Conservation (phyloP, 2,329 filamentous ascomycete genomes). For the Claviceps capensis region DNA sequence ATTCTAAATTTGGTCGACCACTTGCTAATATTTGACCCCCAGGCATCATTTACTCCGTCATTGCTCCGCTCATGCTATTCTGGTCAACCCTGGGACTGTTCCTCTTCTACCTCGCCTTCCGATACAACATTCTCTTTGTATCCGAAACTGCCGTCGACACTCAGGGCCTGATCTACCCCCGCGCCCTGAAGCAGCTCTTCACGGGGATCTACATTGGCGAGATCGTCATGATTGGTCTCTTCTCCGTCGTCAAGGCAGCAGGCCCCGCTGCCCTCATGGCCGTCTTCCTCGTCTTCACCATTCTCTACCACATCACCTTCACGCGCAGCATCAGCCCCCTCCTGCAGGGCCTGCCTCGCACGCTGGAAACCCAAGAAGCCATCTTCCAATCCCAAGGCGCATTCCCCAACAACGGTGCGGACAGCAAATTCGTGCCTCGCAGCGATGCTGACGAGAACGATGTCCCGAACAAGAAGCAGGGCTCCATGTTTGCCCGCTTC, state of each 20-base stretch:
- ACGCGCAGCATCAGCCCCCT: conserved; percentile 58
- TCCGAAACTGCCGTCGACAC: conserved; percentile 71
- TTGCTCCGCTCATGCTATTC: conserved; percentile 68
- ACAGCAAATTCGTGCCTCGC: conserved; percentile 4
- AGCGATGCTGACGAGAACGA: conserved; percentile 6
- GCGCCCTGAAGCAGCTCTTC: conserved; percentile 75
- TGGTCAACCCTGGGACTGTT: conserved; percentile 67
- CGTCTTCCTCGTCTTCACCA: conserved; percentile 59
- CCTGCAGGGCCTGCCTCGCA: conserved; percentile 57
- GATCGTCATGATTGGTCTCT: conserved; percentile 68
- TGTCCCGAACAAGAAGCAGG: conserved; percentile 30
- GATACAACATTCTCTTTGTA: conserved; percentile 78
- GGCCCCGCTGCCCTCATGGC: conserved; percentile 66
- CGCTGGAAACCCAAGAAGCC: conserved; percentile 30
- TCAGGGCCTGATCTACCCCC: conserved; percentile 75
- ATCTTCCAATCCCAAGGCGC: conserved; percentile 17
- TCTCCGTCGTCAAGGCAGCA: conserved; percentile 51
- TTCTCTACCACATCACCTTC: conserved; percentile 63
- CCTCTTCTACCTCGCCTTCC: conserved; percentile 72
- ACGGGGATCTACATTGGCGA: conserved; percentile 70
- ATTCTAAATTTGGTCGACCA: not conserved
- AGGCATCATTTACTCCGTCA: conserved; percentile 66
- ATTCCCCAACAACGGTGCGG: conserved; percentile 12
- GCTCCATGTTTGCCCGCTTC: conserved; percentile 42
- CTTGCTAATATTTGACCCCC: not conserved